These are phyloP conservation scores for Alternaria arbusti DNA, from an alignment of 2,329 filamentous ascomycete species.

Conservation along the genomic window DNA sequence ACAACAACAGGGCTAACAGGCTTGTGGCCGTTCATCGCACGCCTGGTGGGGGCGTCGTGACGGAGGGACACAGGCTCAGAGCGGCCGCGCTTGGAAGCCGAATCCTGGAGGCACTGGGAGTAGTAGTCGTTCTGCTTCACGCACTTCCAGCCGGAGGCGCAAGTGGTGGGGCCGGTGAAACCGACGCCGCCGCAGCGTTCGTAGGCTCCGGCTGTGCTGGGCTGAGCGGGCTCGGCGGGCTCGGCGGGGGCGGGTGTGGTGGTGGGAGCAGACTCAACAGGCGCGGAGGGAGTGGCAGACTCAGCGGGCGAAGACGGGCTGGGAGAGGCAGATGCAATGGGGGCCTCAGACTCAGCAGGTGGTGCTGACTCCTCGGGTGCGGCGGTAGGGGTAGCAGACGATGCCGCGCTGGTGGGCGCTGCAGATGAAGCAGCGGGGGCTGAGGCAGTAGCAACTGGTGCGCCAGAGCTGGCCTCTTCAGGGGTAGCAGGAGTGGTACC, in stretches of 20 bases:
- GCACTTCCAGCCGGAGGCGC: conserved; percentile 49
- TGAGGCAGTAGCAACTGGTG: neutral
- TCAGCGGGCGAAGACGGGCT: neutral
- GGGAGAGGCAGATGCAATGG: conserved; percentile 4
- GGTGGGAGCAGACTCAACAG: conserved; percentile 3
- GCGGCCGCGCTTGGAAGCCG: neutral
- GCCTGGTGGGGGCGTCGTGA: neutral
- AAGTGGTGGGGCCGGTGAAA: conserved; percentile 50
- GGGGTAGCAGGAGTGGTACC: conserved; percentile 4
- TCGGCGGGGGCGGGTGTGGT: neutral
- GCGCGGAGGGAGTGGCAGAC: neutral
- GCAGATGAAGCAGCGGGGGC: neutral
- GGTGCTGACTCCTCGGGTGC: conserved; percentile 9
- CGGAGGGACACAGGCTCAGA: neutral
- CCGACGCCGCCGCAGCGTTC: conserved; percentile 54
- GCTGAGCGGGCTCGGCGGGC: neutral
- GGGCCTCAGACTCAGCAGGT: conserved; percentile 4
- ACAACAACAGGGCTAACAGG: neutral
- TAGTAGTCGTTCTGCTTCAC: conserved; percentile 42
- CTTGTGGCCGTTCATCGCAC: neutral
- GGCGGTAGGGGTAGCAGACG: conserved; percentile 10
- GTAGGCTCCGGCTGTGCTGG: conserved; percentile 31
- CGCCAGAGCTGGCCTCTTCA: conserved; percentile 7
- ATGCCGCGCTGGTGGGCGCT: neutral
- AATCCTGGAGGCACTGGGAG: conserved; percentile 5